Conservation (phyloP, 2,329 filamentous ascomycete species). For the Gnomoniopsis smithogilvyi region DNA sequence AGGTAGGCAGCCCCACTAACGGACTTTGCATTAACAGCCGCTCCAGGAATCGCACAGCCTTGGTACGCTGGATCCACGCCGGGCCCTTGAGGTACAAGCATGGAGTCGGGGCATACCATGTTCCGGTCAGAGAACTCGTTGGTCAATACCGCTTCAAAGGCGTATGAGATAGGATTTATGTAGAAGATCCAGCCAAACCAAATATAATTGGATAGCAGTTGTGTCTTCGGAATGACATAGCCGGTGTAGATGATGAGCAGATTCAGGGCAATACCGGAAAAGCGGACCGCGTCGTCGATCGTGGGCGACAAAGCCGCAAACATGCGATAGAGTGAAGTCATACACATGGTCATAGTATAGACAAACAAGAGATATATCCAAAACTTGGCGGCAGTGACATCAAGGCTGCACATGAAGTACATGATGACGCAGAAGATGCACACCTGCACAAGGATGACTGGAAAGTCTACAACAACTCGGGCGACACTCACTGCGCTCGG, state of each 20-base stretch:
- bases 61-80: constrained; percentile 26
- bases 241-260: constrained; percentile 66
- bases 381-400: constrained; percentile 62
- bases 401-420: constrained; percentile 75
- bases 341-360: constrained; percentile 53
- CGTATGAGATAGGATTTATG: constrained; percentile 50
- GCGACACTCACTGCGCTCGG: constrained; percentile 56
- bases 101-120: constrained; percentile 43
- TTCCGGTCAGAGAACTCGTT: constrained; percentile 52
- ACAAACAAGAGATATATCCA: constrained; percentile 64
- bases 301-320: constrained; percentile 57
- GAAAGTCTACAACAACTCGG: constrained; percentile 56
- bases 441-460: constrained; percentile 60
- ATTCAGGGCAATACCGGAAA: constrained; percentile 54
- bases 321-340: constrained; percentile 57
- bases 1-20: constrained; percentile 44
- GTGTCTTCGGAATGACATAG: constrained; percentile 57
- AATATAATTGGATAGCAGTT: constrained; percentile 57
- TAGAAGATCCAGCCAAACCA: constrained; percentile 68
- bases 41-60: constrained; percentile 21
- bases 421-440: constrained; percentile 67
- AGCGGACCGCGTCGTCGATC: constrained; percentile 60
- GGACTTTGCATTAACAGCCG: constrained; percentile 6
- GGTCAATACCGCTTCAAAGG: constrained; percentile 57
- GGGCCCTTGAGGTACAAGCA: constrained; percentile 45